Base-by-base conservation (phyloP, 1,139 yeast species). In the Pichia sp. region DNA sequence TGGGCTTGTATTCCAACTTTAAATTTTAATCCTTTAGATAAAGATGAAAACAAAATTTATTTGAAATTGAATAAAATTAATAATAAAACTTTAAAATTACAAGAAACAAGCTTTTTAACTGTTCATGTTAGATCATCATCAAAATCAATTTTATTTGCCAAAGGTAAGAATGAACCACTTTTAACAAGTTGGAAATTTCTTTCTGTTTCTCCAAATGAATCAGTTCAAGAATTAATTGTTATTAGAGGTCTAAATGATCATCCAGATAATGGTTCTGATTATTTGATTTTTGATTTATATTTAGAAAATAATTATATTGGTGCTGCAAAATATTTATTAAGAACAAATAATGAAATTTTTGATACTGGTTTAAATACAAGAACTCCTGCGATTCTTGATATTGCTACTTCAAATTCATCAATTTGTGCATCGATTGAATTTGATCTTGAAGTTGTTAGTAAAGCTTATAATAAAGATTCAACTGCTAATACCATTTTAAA, bases 201-300 rank as follows among this genome's bases (percentile, higher is more conserved):
- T n/a, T 81, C 94, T 2, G 87, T 84, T 12, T 73, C 73, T 56
- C 80, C 89, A 2, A 83, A 77, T 41, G 96, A 87, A 46, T 39
- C 48, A 23, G 48, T 61, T 25, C 46, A 57, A 25, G 66, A 62
- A 42, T 45, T 55, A 11, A 53, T 62, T 35, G 59, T 52, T 61
- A 71, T 77, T 10, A 69, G 84, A 51, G 94, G 94, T 34, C 49
- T 61, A 11, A 48, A 45, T 9, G 36, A 43, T 4, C 36, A 30
- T 5, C 50, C 59, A 6, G 41, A 51, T 65, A 54, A 56, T 1
- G 45, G 45, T 7, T 40, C 44, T 6, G 94, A 85, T 56, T 68
- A 68, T 43, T 64, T 87, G 45, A 63, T 70, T 31, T 68, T 87
- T 46, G 70, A 75, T n/a, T 70, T 84, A 32, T 86, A 71, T 55